phyloP scores from a whole-genome alignment of 192 early-diverging fungal species.

The Phycomyces blakesleeanus region DNA sequence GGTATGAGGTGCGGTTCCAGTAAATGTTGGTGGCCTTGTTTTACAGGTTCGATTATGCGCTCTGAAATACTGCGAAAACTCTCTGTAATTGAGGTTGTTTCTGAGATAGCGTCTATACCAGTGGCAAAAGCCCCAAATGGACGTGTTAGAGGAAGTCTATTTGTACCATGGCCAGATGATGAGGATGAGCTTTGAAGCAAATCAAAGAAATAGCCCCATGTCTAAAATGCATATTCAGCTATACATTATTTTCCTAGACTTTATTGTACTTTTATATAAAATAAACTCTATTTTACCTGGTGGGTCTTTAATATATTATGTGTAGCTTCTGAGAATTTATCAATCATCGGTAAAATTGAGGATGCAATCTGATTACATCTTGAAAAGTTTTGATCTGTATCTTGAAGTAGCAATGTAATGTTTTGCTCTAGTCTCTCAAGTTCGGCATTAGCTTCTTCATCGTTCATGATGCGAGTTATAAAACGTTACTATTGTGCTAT shows the following conservation, averaged over 20 bases:
- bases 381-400: conserved; percentile 54
- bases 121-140: neutral
- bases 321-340: conserved; percentile 42
- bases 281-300: conserved; percentile 21
- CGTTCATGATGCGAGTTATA: conserved; percentile 17
- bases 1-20: too few species aligned
- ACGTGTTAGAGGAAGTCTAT: neutral
- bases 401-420: conserved; percentile 53
- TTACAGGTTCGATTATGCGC: neutral
- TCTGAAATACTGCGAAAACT: neutral
- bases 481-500: too few species aligned
- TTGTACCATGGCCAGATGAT: neutral
- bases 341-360: conserved; percentile 48
- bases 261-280: too few species aligned
- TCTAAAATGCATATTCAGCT: neutral
- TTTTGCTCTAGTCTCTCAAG: conserved; percentile 53
- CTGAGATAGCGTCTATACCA: neutral
- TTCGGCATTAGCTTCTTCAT: conserved; percentile 32
- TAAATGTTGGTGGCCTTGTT: conserved; percentile 1
- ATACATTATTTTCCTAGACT: neutral
- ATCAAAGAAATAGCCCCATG: conserved; percentile 30
- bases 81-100: neutral
- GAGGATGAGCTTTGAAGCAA: conserved; percentile 9
- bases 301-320: conserved; percentile 42
- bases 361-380: conserved; percentile 49